Percentiles rank a stretch among this genome's conserved stretches.
Conservation (phyloP, 139 green algal genomes). For the Klebsormidium nitens region DNA sequence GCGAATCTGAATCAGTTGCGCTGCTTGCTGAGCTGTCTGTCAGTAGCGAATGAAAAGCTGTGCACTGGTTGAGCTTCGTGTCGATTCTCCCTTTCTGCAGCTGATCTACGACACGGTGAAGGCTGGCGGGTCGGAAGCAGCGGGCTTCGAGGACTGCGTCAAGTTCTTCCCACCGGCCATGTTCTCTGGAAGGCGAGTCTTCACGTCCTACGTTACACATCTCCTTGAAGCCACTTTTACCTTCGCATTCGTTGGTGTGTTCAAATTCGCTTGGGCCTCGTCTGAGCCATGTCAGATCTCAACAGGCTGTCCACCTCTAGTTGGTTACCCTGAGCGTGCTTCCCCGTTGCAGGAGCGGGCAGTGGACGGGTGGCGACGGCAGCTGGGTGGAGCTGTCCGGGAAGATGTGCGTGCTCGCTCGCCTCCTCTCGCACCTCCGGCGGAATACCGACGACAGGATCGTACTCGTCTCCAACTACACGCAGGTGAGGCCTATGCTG, state of each 20-base stretch:
- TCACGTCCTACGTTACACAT: too few relatives aligned
- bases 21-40: not conserved
- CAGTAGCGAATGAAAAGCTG: not conserved
- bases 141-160: conserved; percentile 52
- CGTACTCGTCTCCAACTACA: conserved; percentile 82
- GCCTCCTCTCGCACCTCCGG: conserved; percentile 78
- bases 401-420: conserved; percentile 79
- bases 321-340: too few relatives aligned
- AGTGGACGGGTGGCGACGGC: conserved; percentile 29
- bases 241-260: too few relatives aligned
- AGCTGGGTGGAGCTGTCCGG: conserved; percentile 48
- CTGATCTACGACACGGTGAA: conserved; percentile 27
- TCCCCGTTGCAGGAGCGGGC: conserved; percentile 24
- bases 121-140: conserved; percentile 6
- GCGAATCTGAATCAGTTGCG: not conserved
- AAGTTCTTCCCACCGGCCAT: conserved; percentile 73
- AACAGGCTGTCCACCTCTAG: too few relatives aligned
- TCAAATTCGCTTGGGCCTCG: too few relatives aligned
- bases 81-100: conserved; percentile 13
- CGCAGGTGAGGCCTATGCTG: conserved; percentile 21
- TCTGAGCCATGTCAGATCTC: too few relatives aligned
- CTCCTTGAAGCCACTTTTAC: too few relatives aligned
- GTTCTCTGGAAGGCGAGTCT: conserved; percentile 53
- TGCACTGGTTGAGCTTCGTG: not conserved
- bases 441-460: conserved; percentile 71